These are phyloP conservation scores for Jaapia argillacea DNA, from an alignment of 768 basidiomycete genomes.

Conservation along the genomic window DNA sequence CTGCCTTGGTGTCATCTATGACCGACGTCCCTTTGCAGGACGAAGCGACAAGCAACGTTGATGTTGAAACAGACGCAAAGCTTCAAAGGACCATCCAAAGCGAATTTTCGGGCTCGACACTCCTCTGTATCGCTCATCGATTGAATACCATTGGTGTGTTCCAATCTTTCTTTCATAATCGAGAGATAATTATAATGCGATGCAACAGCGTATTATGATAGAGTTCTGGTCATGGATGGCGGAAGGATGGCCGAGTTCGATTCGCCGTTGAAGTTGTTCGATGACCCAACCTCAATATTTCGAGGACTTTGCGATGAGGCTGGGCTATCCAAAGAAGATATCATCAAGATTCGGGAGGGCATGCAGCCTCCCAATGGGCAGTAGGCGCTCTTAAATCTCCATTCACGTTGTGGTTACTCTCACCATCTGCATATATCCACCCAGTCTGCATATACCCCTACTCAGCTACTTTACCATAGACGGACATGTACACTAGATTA, in stretches of 20 bases:
- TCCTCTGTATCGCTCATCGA: conserved; percentile 48
- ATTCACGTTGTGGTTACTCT: too few species aligned
- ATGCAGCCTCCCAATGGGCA: too few species aligned
- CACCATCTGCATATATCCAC: too few species aligned
- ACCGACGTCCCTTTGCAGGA: conserved; percentile 26
- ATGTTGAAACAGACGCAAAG: conserved; percentile 51
- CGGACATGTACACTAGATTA: too few species aligned
- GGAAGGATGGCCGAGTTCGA: conserved; percentile 67
- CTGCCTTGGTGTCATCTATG: not conserved
- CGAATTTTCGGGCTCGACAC: conserved; percentile 44
- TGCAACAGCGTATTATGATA: conserved; percentile 37
- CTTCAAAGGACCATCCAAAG: conserved; percentile 56
- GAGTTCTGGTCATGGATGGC: conserved; percentile 62
- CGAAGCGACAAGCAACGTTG: conserved; percentile 53
- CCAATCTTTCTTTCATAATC: not conserved
- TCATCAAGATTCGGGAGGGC: conserved; percentile 35
- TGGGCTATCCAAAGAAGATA: conserved; percentile 42
- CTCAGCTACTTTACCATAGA: too few species aligned
- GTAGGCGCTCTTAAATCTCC: too few species aligned
- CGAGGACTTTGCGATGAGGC: conserved; percentile 62
- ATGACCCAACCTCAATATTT: conserved; percentile 55
- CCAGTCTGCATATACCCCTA: too few species aligned
- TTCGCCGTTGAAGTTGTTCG: conserved; percentile 56
- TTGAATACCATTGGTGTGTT: conserved; percentile 41
- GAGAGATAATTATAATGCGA: not conserved